These are phyloP conservation scores for Pseudocercospora musae DNA, from an alignment of 2,329 filamentous ascomycete genomes.

Conservation along the genomic window DNA sequence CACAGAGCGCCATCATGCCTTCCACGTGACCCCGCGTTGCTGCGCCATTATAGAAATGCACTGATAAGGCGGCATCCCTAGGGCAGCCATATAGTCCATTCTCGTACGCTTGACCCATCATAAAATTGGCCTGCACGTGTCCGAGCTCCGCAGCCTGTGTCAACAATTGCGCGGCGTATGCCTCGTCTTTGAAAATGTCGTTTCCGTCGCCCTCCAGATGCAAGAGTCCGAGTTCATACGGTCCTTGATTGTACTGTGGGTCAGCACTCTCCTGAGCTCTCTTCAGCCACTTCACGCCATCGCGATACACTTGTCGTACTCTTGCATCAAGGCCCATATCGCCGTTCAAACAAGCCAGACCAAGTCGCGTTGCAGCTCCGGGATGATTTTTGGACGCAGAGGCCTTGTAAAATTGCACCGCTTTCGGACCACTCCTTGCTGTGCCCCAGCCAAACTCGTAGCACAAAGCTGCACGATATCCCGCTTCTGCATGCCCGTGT, in stretches of 20 bases:
- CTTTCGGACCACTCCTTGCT: slow-evolving; percentile 83
- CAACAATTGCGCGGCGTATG: slow-evolving; percentile 88
- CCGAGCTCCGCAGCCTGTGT: slow-evolving; percentile 92
- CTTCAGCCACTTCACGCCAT: slow-evolving; percentile 96
- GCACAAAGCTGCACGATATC: slow-evolving; percentile 86
- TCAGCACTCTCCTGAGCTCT: slow-evolving; percentile 87
- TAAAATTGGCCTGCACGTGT: slow-evolving; percentile 78
- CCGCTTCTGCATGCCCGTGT: slow-evolving; percentile 94
- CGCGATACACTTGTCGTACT: slow-evolving; percentile 57
- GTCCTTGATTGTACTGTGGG: slow-evolving; percentile 84
- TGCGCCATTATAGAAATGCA: slow-evolving; percentile 95
- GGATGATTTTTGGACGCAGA: slow-evolving; percentile 93
- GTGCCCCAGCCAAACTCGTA: slow-evolving; percentile 99
- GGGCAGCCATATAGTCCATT: slow-evolving; percentile 85
- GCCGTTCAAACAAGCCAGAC: slow-evolving; percentile 82
- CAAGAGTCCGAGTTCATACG: slow-evolving; percentile 82
- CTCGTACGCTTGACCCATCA: slow-evolving; percentile 95
- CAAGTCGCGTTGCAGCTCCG: slow-evolving; percentile 88
- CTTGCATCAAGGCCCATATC: slow-evolving; percentile 76
- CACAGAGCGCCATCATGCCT: slow-evolving; percentile 97
- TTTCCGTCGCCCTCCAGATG: slow-evolving; percentile 94
- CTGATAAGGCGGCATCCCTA: slow-evolving; percentile 83
- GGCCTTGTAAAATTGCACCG: slow-evolving; percentile 86
- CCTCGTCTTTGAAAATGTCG: slow-evolving; percentile 86
- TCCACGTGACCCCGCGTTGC: slow-evolving; percentile 78